Base-by-base conservation (phyloP, 257 asterid species). In the Nicotiana tabacum region DNA sequence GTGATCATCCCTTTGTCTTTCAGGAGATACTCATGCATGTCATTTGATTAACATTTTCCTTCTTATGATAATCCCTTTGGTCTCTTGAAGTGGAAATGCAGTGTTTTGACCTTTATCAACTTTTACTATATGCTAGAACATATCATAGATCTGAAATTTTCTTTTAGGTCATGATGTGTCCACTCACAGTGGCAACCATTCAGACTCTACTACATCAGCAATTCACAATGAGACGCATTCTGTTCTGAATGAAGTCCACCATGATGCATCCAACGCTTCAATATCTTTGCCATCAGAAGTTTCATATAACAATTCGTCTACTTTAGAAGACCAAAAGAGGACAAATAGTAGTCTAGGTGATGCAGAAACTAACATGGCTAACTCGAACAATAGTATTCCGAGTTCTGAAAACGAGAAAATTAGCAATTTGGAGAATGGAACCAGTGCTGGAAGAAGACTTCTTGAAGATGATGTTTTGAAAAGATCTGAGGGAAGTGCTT, bases 401-500 rank as follows among this genome's bases (percentile, higher is more conserved):
- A 83, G 77, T 82, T 88, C 94, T 86, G 92, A 82, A 86, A 85
- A 89, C 67, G 91, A 90, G 82, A 84, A 87, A 74, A 86, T 46
- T 80, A 83, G 68, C 66, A 66, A 78, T 69, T 87, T 83, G 82
- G 97, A 79, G 80, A 85, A 84, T 90, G 83, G 80, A 76, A 76
- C 78, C 89, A 90, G 82, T 77, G 87, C 83, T 86, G 86, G 90
- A 85, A 93, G 99, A 88, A 89, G 95, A 90, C 97, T 97, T 85
- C 99, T 96, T 85, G 93, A 93, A 87, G 97, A 89, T 76, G 64
- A 53, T 17, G 65, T 76, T 16, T 76, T 46, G 70, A 83, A 87
- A 82, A 85, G 84, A 78, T 82, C 35, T 83, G 85, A 84, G 15
- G 93, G 51, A 43, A 43, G 51, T 43, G 51, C 12, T 43, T 43